Base-by-base conservation (phyloP, 2,329 filamentous ascomycete genomes). In the Claviceps sp. region DNA sequence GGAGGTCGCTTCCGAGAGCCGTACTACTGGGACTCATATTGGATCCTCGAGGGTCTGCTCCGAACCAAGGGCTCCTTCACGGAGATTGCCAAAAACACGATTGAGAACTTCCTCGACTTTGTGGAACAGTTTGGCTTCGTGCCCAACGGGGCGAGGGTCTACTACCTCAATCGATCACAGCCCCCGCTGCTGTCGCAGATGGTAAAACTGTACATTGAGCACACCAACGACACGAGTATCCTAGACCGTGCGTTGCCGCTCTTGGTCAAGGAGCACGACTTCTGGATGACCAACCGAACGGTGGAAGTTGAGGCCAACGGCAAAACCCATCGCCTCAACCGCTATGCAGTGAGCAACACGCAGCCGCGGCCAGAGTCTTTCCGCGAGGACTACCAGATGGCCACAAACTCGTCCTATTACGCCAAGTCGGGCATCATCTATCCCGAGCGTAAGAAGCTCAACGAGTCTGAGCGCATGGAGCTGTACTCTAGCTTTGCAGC, bases 11-110 rank as follows among this genome's bases (percentile, higher is more conserved):
- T 86, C 69, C 72, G 82, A 37, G 82, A 86, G 64, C 75, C 79
- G 1, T 86, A 85, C 61, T 85, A 85, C 63, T 85, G 82, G 82
- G 81, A 85, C 62, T 81, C 79, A 36, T 85, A 77, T 67, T 84
- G 79, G 80, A 82, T 85, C 47, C 58, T 85, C 46, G 77, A 83
- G 64, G 82, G 82, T 23, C 70, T 86, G 23, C 65, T 85, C 37
- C 75, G 82, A 46, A 85, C 80, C 0, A 75, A 79, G 16, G 82
- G 82, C 39, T 74, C 75, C 45, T 85, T 84, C 55, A 75, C 76
- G 6, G 64, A 77, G 37, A 82, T 85, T 54, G 77, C 81, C 4
- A 74, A 72, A 60, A 83, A 85, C 64, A 82, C 79, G 34, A 82
- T 85, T 55, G 80, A 85, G 60, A 86, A 86, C 61, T 85, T 85